Base-by-base conservation (phyloP, 2,329 filamentous ascomycete species). In the Talaromyces amestolkiae region DNA sequence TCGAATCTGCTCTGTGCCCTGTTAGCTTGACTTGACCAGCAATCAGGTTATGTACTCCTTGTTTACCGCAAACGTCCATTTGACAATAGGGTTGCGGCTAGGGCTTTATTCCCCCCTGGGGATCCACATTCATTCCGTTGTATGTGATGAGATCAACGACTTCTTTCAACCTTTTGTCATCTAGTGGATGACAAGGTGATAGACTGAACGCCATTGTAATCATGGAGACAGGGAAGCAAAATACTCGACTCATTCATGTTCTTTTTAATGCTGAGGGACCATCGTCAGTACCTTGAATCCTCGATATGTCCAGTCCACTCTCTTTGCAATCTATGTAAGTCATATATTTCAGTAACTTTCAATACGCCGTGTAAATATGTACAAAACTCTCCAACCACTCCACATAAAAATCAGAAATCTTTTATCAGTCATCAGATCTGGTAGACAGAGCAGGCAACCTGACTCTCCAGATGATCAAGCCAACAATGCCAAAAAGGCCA, bases 401-500 rank as follows among this genome's bases (percentile, higher is more conserved):
- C 10, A 13, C 11, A 15, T 27, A 24, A 7, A 10, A 6, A 56
- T 11, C 15, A 13, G 47, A 51, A 24, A 27, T 7, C n/a, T 19
- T 56, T 17, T 6, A 37, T 61, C 54, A 63, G 15, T 59, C 51
- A 6, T 65, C 59, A 27, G 60, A 58, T 47, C 54, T 59, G 5
- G 43, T 58, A 5, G 45, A 39, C 2, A 27, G 19, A 19, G 64
- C 39, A 35, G 64, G 64, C 5, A 66, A 56, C 22, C 31, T 63
- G 33, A 66, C 65, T 39, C 56, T 66, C 67, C 67, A 68, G 9
- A 68, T 65, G 19, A 66, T 63, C 35, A 54, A 31, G 19, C 54
- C 67, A 33, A 68, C 65, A 41, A 68, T 37, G 43, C 61, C 68
- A 68, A 79, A 79, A 22, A 77, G 66, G 1, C 71, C 65, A 31